A percentile compares a stretch with the other conserved stretches of the same genome.
Evolutionary conservation across 257 asterid species (phyloP).

Genomic region (Solanum okadae): DNA sequence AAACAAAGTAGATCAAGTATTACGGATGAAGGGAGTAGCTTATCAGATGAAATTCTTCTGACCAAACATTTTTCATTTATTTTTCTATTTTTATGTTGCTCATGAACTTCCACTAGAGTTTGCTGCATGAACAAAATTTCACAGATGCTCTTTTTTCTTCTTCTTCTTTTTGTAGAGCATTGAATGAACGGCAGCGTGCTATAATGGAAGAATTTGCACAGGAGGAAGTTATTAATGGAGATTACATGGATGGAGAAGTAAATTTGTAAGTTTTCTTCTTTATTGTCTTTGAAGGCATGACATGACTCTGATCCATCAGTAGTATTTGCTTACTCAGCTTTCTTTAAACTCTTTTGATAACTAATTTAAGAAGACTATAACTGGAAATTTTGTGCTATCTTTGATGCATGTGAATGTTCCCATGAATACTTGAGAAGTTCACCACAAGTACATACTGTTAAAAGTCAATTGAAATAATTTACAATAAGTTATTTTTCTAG

Average conservation of each 20-base stretch:
- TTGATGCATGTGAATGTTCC: neutral
- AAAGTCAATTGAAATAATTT: neutral
- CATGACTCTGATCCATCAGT: neutral
- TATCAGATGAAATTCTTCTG: neutral
- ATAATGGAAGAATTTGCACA: slow-evolving; percentile 77
- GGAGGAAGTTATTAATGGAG: slow-evolving; percentile 45
- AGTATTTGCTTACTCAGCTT: neutral
- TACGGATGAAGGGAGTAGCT: neutral
- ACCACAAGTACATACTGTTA: neutral
- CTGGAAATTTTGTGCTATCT: neutral
- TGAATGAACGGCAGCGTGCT: slow-evolving; percentile 62
- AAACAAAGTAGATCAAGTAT: neutral
- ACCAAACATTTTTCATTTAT: neutral
- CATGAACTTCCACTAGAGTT: neutral
- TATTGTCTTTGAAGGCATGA: neutral
- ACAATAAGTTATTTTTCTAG: neutral
- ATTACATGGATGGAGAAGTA: slow-evolving; percentile 29
- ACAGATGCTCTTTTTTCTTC: neutral
- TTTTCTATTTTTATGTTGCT: neutral
- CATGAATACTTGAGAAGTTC: neutral
- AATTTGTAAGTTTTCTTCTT: slow-evolving; percentile 40
- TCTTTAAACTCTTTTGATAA: neutral
- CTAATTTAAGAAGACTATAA: neutral
- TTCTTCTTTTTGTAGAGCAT: slow-evolving; percentile 26
- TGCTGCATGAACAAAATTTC: neutral